Percentiles rank a stretch among this genome's conserved stretches.
Conservation (phyloP, 2,329 filamentous ascomycete species). For the Penicillium aurantiogriseum region DNA sequence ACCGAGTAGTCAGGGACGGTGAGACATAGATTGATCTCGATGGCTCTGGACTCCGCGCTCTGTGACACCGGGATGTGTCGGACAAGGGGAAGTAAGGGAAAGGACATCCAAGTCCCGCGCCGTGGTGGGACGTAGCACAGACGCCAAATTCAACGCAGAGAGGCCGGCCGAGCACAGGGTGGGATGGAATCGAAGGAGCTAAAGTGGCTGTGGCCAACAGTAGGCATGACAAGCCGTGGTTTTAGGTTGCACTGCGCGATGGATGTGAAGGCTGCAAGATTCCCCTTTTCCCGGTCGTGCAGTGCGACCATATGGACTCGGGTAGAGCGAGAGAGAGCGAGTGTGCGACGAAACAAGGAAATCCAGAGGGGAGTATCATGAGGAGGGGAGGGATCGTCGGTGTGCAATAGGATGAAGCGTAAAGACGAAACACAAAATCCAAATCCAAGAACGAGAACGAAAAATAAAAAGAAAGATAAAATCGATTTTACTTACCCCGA, state of each 20-base stretch:
- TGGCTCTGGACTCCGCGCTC: slow-evolving; percentile 4
- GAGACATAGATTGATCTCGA: slow-evolving; percentile 13
- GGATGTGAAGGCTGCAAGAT: slow-evolving; percentile 21
- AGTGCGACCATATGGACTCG: slow-evolving; percentile 14
- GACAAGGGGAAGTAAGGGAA: slow-evolving; percentile 7
- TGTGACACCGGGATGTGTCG: slow-evolving; percentile 11
- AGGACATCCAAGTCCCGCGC: slow-evolving; percentile 5
- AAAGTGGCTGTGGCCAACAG: neutral
- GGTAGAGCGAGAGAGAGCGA: slow-evolving; percentile 1
- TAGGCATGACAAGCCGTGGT: slow-evolving; percentile 7
- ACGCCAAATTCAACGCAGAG: neutral
- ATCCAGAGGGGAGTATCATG: slow-evolving; percentile 9
- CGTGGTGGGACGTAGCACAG: slow-evolving; percentile 4
- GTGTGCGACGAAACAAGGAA: slow-evolving; percentile 9
- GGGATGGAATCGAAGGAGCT: slow-evolving; percentile 9
- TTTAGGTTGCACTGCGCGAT: slow-evolving; percentile 19
- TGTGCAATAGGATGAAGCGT: neutral
- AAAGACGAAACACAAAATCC: neutral
- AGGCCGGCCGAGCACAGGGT: slow-evolving; percentile 8
- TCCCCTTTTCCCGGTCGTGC: slow-evolving; percentile 12
- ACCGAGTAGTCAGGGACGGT: slow-evolving; percentile 11
- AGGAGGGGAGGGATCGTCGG: slow-evolving; percentile 3
- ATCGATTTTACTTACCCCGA: slow-evolving; percentile 69
- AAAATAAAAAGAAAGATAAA: slow-evolving; percentile 5
- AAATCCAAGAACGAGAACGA: slow-evolving; percentile 1